Evolutionary conservation across 768 basidiomycete genomes (phyloP), one percentile per base, ranked within the genome.

Genomic region (Termitomyces heimii): DNA sequence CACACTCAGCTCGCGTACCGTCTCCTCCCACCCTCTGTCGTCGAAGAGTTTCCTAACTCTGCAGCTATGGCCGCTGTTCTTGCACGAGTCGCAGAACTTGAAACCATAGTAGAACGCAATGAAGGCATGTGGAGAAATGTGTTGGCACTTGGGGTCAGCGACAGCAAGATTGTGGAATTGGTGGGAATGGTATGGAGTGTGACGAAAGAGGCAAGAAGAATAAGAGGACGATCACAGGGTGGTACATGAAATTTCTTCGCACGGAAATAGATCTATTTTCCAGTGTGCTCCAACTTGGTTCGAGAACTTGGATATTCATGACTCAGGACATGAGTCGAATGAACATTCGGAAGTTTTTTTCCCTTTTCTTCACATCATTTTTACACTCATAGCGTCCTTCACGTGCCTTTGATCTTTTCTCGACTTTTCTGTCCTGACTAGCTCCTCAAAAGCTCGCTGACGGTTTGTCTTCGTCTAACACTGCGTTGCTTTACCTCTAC

Each of bases 131-230:
- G 86, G 85, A 78, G 77, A 63, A 88, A 88, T 55, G 75, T 81
- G 35, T 75, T 88, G 12, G 73, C 74, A 18, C 70, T 86, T 54
- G 83, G 78, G 7, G 74, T 82, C 34, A 73, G 69, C 20, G 77
- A 84, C 59, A 55, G 66, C 49, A 65, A 64, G 29, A 66, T 86
- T 55, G 72, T 78, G 51, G 74, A 79, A 60, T 67, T 83, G 45
- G 80, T 77, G 26, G 77, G 77, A 62, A 83, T 76, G 22, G 82
- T 83, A 44, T 94, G 89, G 89, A 88, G 83, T 47, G 85, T 87
- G 43, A 82, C 90, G 9, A 81, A 84, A 18, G 88, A 91, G 61
- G 82, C 85, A n/a, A 69, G 75, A 51, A 63, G 58, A 48, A 32
- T 60, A 16, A 57, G 64, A 28, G 53, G 43, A n/a, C 56, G 59